phyloP scores from a whole-genome alignment of 2,329 filamentous ascomycete genomes.

The Beauveria rudraprayagi region DNA sequence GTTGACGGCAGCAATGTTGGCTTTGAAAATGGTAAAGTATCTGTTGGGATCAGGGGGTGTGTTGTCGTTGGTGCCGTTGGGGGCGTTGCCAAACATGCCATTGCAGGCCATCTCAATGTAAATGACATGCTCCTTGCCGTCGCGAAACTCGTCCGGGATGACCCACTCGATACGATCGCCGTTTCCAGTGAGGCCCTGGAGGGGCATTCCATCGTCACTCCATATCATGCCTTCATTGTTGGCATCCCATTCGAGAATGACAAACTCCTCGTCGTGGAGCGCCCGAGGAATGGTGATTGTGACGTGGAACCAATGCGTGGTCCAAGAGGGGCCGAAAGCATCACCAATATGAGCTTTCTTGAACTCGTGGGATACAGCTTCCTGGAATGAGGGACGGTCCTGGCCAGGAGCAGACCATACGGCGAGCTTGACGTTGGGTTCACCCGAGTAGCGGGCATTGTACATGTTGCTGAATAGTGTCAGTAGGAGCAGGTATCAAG shows the following conservation, averaged over 20 bases:
- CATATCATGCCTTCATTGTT: conserved; percentile 93
- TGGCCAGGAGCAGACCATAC: conserved; percentile 79
- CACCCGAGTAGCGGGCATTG: conserved; percentile 46
- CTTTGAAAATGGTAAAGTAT: conserved; percentile 66
- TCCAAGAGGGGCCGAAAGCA: conserved; percentile 89
- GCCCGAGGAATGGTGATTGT: conserved; percentile 67
- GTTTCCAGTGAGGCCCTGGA: conserved; percentile 86
- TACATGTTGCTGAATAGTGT: conserved; percentile 27
- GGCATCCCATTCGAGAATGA: conserved; percentile 96
- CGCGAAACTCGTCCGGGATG: conserved; percentile 69
- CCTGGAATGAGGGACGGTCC: conserved; percentile 74
- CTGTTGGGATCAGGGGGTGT: conserved; percentile 82
- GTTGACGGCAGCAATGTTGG: conserved; percentile 85
- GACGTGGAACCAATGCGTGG: conserved; percentile 95
- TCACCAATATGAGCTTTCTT: conserved; percentile 65
- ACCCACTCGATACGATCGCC: conserved; percentile 90
- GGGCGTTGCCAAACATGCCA: conserved; percentile 92
- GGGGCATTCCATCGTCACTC: conserved; percentile 78
- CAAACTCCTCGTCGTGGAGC: conserved; percentile 64
- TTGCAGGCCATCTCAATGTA: conserved; percentile 99
- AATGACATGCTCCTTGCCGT: conserved; percentile 79
- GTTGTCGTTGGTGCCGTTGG: conserved; percentile 68
- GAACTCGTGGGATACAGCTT: conserved; percentile 70
- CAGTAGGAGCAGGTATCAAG: conserved; percentile 12
- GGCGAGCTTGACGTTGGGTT: conserved; percentile 72